Evolutionary conservation across 2,329 filamentous ascomycete species (phyloP), one percentile per base, ranked within the genome.

Genomic region (Lachnellula willkommii): DNA sequence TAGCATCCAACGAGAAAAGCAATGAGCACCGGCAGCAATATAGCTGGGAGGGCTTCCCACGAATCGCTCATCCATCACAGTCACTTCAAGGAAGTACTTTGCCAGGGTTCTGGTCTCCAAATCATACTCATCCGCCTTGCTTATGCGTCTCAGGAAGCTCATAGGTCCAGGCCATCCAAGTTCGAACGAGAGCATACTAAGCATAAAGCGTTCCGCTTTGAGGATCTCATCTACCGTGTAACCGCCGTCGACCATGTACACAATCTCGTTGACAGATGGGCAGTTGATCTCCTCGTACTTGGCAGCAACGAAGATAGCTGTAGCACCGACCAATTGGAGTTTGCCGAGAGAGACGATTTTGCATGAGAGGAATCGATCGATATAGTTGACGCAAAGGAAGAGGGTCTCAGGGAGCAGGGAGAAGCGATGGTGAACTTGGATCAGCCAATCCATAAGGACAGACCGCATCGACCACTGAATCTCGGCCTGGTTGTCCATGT

Each of bases 201-300:
- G 82, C 92, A 99, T 99, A 77, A 96, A 97, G 12, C 92, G 87
- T 74, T 99, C 94, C 0, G 94, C 94, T 76, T 97, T 96, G 63
- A 97, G 81, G 55, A 99, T 93, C 75, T 97, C 94, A 55, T 96
- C 92, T 15, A 83, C 80, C 3, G 82, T 88, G 74, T 96, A 99
- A 54, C 90, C 91, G 45, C 85, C 83, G 70, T 99, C 94, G 42
- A 99, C 94, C 93, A 99, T 97, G 77, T 93, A 97, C 58, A 96
- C 89, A 67, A 99, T 95, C 77, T 99, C 94, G 59, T 88, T 83
- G 22, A 99, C 85, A 1, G 93, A 96, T 24, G 92, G 94, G 72
- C 92, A 96, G 73, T 96, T 95, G 77, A 99, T 96, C 75, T 99
- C 94, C 73, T 99, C 94, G 70, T 96, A 99, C 75, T 99, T 99